Conservation (phyloP, 2,329 filamentous ascomycete species). For the Dendrostoma leiphaemia region DNA sequence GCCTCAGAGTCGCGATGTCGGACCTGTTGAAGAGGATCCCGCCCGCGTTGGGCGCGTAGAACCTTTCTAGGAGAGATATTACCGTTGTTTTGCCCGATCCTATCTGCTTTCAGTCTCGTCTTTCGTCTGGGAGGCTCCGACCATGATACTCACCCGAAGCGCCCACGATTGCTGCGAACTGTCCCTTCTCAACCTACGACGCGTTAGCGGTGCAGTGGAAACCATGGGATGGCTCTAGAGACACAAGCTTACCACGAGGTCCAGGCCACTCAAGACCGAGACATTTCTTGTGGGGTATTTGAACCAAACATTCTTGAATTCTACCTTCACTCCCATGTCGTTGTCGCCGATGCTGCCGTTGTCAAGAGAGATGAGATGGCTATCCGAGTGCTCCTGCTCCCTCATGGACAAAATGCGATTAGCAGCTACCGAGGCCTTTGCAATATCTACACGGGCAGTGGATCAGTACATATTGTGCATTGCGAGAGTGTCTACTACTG, state of each 20-base stretch:
- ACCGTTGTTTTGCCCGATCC: conserved; percentile 74
- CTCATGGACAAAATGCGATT: conserved; percentile 25
- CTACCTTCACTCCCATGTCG: conserved; percentile 40
- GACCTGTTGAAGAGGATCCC: conserved; percentile 62
- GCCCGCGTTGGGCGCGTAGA: conserved; percentile 67
- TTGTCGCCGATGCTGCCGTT: no score
- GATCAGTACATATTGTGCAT: no score
- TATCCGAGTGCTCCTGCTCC: background rate
- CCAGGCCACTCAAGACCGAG: conserved; percentile 58
- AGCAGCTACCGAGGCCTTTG: conserved; percentile 29
- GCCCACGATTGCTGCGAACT: conserved; percentile 70
- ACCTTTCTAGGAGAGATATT: conserved; percentile 63
- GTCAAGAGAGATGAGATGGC: no score
- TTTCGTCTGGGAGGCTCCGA: no score
- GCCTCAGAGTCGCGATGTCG: conserved; percentile 57
- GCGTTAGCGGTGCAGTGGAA: no score
- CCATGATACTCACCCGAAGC: no score
- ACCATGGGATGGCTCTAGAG: no score
- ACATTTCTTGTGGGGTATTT: conserved; percentile 57
- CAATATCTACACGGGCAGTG: no score
- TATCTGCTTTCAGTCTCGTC: no score
- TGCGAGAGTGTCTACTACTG: no score
- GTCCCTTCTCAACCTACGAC: conserved; percentile 63
- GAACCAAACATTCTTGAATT: conserved; percentile 57
- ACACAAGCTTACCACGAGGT: no score